Conservation (phyloP, 1,139 yeast genomes). For the Oligophagozyma castellii region DNA sequence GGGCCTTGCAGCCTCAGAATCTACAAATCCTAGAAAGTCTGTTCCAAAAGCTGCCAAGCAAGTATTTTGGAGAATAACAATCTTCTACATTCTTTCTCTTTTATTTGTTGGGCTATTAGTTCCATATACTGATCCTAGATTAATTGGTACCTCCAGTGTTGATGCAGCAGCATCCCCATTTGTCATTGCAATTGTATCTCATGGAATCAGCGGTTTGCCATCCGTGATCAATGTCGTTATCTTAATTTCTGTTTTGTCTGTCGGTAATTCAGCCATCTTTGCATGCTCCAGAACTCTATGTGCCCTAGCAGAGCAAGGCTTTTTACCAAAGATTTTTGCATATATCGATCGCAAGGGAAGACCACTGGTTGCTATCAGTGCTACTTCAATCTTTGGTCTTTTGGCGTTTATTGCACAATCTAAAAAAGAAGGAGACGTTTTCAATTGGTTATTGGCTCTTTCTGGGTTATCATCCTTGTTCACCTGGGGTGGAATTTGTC, state of each 20-base stretch:
- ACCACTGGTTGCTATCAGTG: conserved; percentile 44
- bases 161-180: conserved; percentile 49
- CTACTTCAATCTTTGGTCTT: conserved; percentile 39
- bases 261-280: conserved; percentile 55
- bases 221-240: conserved; percentile 40
- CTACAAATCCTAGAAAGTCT: conserved; percentile 58
- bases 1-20: conserved; percentile 82
- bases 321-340: conserved; percentile 48
- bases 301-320: conserved; percentile 50
- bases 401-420: conserved; percentile 49
- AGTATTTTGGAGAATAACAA: conserved; percentile 57
- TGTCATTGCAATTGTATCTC: conserved; percentile 43
- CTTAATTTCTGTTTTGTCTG: conserved; percentile 51
- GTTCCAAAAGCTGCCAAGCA: conserved; percentile 66
- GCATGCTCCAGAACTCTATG: conserved; percentile 54
- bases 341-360: conserved; percentile 58
- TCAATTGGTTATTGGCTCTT: conserved; percentile 54
- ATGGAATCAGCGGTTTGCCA: conserved; percentile 42
- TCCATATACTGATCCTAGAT: conserved; percentile 28
- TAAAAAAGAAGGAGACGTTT: conserved; percentile 39
- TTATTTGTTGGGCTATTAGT: conserved; percentile 35
- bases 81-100: conserved; percentile 41
- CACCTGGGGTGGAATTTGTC: conserved; percentile 54
- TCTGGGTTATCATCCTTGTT: conserved; percentile 54
- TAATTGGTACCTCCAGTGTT: conserved; percentile 30